Percentiles rank a stretch among this genome's conserved stretches.
phyloP scores from a whole-genome alignment of 768 basidiomycete species.

The Fomitopsis pulvina region DNA sequence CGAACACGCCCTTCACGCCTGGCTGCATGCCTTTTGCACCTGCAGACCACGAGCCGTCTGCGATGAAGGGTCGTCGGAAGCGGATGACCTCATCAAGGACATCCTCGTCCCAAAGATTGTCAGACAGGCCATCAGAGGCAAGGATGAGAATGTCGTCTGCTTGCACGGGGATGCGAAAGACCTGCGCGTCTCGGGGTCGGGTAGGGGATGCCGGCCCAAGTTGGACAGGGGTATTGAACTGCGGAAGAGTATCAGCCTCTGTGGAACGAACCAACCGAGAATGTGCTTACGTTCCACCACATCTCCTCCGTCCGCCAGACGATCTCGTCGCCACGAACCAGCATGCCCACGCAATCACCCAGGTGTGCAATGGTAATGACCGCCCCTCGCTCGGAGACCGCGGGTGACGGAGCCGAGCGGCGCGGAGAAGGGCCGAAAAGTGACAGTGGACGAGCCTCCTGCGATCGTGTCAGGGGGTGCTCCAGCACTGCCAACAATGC shows the following conservation, averaged over 20 bases:
- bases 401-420: constrained; percentile 18
- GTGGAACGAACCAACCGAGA: not conserved
- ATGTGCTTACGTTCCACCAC: constrained; percentile 70
- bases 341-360: constrained; percentile 84
- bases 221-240: constrained; percentile 62
- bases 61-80: constrained; percentile 38
- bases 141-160: constrained; percentile 75
- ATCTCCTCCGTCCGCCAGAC: constrained; percentile 88
- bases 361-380: constrained; percentile 79
- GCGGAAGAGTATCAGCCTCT: constrained; percentile 1
- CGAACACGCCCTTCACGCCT: constrained; percentile 26
- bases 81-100: constrained; percentile 74
- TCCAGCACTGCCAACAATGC: constrained; percentile 62
- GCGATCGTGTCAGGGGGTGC: constrained; percentile 19
- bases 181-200: constrained; percentile 60
- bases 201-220: constrained; percentile 58
- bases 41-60: not conserved
- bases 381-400: constrained; percentile 41
- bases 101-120: constrained; percentile 88
- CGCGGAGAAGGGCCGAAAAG: constrained; percentile 12
- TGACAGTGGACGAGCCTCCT: not conserved
- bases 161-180: constrained; percentile 62
- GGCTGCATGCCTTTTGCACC: not conserved
- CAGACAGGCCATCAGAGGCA: constrained; percentile 74
- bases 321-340: constrained; percentile 73